Base-by-base conservation (phyloP, 768 basidiomycete species). In the Pluteus cervinus region DNA sequence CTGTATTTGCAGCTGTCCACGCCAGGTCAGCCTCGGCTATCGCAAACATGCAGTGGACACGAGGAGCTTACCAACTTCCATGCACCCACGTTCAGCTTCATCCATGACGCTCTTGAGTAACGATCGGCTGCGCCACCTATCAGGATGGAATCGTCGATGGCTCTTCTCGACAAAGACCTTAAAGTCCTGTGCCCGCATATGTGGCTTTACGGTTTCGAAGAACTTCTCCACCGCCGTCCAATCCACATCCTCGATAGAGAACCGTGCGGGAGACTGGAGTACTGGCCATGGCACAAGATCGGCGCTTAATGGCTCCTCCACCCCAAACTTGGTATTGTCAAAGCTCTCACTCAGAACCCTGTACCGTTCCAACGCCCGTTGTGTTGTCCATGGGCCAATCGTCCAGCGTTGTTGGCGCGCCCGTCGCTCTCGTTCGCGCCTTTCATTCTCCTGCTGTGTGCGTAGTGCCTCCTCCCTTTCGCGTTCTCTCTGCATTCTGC, bases 261-360 rank as follows among this genome's bases (percentile, higher is more conserved):
- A 72, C 16, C 55, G 50, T 14, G 60, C 53, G 2, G 81, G 81
- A 15, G 70, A 57, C 33, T 65, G 62, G 24, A 89, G 54, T 10
- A 81, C 76, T 2, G 87, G 87, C 86, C 86, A 90, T 0, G 86
- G 85, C 21, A 90, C 65, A 26, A 68, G 69, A 31, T 77, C 71
- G 41, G 79, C 76, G 3, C 66, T 55, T n/a, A 86, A 54, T 3
- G 77, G 73, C 10, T 67, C 57, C 15, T 68, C 66, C 24, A 61
- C 45, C 3, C 69, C 61, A 56, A 80, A 85, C 44, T 71, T 76
- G 8, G 72, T 59, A 11, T 60, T 50, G 54, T 88, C 83, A 51
- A 89, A 89, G 22, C 67, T 64, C 15, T 76, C 78, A 42, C 71
- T 64, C 5, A 83, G 65, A 22, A 55, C 51, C 30, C 63, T 75